phyloP scores from a whole-genome alignment of 2,329 filamentous ascomycete species.

The Exophiala alcalophila region DNA sequence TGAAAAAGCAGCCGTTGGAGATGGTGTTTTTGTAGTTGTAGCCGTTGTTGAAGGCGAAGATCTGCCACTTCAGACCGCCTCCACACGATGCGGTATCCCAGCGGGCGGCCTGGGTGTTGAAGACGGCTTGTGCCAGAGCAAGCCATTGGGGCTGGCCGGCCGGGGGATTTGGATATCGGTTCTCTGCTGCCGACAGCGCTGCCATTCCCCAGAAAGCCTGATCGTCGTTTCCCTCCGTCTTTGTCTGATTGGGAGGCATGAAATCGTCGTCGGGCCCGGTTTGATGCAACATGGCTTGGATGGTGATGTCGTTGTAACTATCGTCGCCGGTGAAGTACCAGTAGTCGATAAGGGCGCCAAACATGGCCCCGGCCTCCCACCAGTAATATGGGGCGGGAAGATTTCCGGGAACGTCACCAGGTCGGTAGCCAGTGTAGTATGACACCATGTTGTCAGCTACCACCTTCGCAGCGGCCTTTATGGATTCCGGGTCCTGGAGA shows the following conservation, averaged over 20 bases:
- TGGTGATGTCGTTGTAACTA: constrained; percentile 66
- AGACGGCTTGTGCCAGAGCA: constrained; percentile 73
- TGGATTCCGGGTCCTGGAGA: constrained; percentile 38
- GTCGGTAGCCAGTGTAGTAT: constrained; percentile 50
- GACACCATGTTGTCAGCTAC: constrained; percentile 50
- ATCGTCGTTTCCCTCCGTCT: constrained; percentile 53
- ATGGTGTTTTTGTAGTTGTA: constrained; percentile 59
- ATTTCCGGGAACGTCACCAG: constrained; percentile 51
- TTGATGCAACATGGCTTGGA: constrained; percentile 69
- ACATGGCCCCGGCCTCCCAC: constrained; percentile 75
- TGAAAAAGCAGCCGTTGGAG: constrained; percentile 58
- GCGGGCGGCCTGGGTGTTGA: constrained; percentile 70
- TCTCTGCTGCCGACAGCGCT: constrained; percentile 74
- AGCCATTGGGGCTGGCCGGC: constrained; percentile 68
- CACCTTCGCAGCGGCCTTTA: constrained; percentile 46
- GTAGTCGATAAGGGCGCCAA: constrained; percentile 70
- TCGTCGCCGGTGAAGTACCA: constrained; percentile 78
- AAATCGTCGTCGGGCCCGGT: constrained; percentile 70
- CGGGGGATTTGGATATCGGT: constrained; percentile 68
- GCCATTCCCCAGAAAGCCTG: constrained; percentile 83
- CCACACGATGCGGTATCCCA: constrained; percentile 67
- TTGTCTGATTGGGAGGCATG: constrained; percentile 62
- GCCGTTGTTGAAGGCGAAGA: constrained; percentile 73
- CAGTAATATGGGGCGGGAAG: constrained; percentile 54
- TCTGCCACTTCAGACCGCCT: constrained; percentile 82